Conservation (phyloP, 164 flowering plant genomes). For the Tetrastigma voinierianum region DNA sequence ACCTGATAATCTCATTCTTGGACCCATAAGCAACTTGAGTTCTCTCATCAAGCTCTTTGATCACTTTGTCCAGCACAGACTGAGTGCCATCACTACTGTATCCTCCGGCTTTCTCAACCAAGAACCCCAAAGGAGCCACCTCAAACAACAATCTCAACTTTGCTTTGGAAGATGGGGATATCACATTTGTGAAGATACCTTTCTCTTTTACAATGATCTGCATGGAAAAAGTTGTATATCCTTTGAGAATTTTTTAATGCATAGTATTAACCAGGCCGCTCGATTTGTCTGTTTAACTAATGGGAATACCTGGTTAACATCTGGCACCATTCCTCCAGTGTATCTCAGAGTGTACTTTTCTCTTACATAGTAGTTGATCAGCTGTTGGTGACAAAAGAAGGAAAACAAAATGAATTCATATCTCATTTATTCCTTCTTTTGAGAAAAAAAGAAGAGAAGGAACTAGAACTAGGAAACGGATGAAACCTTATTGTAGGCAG, state of each 20-base stretch:
- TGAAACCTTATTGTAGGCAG: constrained; percentile 74
- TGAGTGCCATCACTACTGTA: constrained; percentile 82
- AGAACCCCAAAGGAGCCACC: constrained; percentile 85
- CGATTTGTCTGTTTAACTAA: no score
- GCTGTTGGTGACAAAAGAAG: constrained; percentile 36
- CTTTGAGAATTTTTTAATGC: background rate
- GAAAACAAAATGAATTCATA: background rate
- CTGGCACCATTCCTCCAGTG: constrained; percentile 99
- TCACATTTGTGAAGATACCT: constrained; percentile 93
- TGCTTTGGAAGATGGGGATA: constrained; percentile 83
- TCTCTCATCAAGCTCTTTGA: constrained; percentile 68
- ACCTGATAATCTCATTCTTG: constrained; percentile 90
- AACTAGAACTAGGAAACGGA: background rate
- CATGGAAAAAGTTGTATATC: background rate
- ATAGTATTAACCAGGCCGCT: no score
- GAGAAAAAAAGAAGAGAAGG: background rate
- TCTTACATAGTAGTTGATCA: constrained; percentile 83
- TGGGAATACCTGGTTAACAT: constrained; percentile 76
- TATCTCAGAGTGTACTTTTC: constrained; percentile 96
- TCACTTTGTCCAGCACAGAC: constrained; percentile 80
- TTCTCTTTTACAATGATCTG: constrained; percentile 98
- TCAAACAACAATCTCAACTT: constrained; percentile 92
- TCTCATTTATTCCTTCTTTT: no score
- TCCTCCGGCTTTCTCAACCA: constrained; percentile 92
- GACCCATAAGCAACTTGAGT: constrained; percentile 98